A percentile compares a stretch with the other conserved stretches of the same genome.
phyloP scores from a whole-genome alignment of 208 protist species.

The Acanthamoeba lenticulata region DNA sequence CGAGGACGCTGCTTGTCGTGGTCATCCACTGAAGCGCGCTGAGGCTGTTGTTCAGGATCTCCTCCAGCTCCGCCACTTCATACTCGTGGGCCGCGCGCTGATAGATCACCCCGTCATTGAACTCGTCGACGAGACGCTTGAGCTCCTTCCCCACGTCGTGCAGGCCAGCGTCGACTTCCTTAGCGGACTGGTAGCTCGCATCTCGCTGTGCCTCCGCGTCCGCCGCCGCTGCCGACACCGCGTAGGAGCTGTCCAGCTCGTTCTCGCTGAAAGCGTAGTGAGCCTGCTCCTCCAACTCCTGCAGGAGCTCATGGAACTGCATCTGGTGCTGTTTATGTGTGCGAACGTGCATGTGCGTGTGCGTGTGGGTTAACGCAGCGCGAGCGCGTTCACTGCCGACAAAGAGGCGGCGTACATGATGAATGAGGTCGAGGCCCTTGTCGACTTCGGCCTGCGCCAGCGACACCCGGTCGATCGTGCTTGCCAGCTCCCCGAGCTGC shows the following conservation, averaged over 20 bases:
- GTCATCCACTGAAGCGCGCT: background rate
- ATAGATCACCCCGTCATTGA: background rate
- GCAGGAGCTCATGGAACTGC: background rate
- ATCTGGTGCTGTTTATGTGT: background rate
- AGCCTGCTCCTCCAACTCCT: background rate
- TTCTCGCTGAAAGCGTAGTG: background rate
- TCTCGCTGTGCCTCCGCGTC: background rate
- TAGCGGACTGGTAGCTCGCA: background rate
- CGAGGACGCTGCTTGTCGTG: background rate
- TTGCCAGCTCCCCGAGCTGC: background rate
- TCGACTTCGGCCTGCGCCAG: background rate
- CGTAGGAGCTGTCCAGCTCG: background rate
- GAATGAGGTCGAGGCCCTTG: background rate
- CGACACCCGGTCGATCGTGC: background rate
- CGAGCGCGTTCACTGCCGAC: background rate
- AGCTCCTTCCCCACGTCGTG: background rate
- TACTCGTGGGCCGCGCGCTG: background rate
- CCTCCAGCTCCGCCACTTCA: background rate
- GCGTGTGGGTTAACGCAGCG: no score
- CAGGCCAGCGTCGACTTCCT: background rate
- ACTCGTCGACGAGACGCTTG: background rate
- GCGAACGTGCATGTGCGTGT: no score
- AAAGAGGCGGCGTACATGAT: background rate
- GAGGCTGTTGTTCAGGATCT: slow-evolving; percentile 22
- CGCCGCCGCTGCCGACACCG: no score